Percentiles rank a stretch among this genome's conserved stretches.
phyloP scores from a whole-genome alignment of 352 stramenopile genomes.

The Phytophthora podocarpi region DNA sequence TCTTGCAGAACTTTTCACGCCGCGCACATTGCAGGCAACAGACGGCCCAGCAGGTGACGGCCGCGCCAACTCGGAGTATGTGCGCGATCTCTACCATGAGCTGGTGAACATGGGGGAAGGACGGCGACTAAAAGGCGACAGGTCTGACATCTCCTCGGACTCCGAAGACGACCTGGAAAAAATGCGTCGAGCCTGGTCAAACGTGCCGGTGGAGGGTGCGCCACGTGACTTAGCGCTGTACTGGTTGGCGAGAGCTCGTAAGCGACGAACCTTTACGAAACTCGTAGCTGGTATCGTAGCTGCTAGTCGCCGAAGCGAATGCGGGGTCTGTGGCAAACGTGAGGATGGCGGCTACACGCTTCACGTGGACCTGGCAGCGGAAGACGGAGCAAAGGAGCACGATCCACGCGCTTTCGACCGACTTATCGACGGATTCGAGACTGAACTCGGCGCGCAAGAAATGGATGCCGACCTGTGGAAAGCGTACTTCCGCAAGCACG shows the following conservation, averaged over 20 bases:
- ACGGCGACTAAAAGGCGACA: conserved; percentile 83
- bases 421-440: conserved; percentile 77
- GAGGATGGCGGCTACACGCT: conserved; percentile 71
- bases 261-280: conserved; percentile 91
- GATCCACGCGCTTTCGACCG: conserved; percentile 79
- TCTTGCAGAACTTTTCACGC: conserved; percentile 95
- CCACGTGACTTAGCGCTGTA: conserved; percentile 90
- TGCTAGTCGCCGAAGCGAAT: conserved; percentile 85
- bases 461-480: conserved; percentile 94
- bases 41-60: conserved; percentile 35
- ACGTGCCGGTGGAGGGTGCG: conserved; percentile 80
- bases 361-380: conserved; percentile 79
- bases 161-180: conserved; percentile 92
- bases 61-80: conserved; percentile 91
- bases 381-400: conserved; percentile 64
- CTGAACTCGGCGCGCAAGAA: conserved; percentile 86
- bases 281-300: conserved; percentile 85
- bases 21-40: conserved; percentile 81
- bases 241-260: conserved; percentile 94
- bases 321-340: conserved; percentile 79
- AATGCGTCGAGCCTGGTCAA: conserved; percentile 86
- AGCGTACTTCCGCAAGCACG: conserved; percentile 95
- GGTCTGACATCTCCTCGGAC: conserved; percentile 93
- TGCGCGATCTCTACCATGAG: conserved; percentile 97
- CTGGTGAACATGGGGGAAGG: conserved; percentile 94